Evolutionary conservation across 2,329 filamentous ascomycete genomes (phyloP), one percentile per base, ranked within the genome.

Genomic region (Sporothrix phasma): DNA sequence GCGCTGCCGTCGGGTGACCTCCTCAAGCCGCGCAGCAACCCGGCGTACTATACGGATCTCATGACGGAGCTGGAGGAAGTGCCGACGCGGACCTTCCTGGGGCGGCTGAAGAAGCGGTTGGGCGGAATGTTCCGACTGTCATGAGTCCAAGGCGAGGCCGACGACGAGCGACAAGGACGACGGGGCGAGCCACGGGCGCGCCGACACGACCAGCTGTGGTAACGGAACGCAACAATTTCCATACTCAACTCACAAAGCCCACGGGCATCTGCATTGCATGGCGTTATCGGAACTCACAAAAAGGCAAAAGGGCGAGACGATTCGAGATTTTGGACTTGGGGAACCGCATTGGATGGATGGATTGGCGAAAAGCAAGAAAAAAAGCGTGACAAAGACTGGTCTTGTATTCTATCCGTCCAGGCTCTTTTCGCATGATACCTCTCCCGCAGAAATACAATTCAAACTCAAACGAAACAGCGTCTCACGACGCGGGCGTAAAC

Each of bases 1-100:
- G 56, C 77, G 13, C 83, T n/a, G n/a, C n/a, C n/a, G n/a, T n/a
- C n/a, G n/a, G n/a, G n/a, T n/a, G n/a, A n/a, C n/a, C n/a, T n/a
- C n/a, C n/a, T n/a, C n/a, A n/a, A n/a, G 62, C 86, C 86, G 15
- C 79, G 78, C 71, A 86, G 83, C 70, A 84, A 88, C 68, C 86
- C 86, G 43, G 82, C 80, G 0, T 86, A 89, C 72, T 89, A 86
- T 70, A 73, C 76, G 22, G 82, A 87, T 67, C 73, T 89, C 34
- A 72, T 87, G 0, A 77, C 75, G 62, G 86, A 89, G 72, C 78
- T 89, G 26, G 82, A 88, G 41, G 82, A 82, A 69, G 85, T 83
- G 3, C 86, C 86, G 1, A 80, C 76, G 46, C 76, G 86, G 64
- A 80, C 79, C 7, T 84, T 79, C 76, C 71, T 82, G 24, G 77